Base-by-base conservation (phyloP, 306 rosid species). In the Nissolia schottii region DNA sequence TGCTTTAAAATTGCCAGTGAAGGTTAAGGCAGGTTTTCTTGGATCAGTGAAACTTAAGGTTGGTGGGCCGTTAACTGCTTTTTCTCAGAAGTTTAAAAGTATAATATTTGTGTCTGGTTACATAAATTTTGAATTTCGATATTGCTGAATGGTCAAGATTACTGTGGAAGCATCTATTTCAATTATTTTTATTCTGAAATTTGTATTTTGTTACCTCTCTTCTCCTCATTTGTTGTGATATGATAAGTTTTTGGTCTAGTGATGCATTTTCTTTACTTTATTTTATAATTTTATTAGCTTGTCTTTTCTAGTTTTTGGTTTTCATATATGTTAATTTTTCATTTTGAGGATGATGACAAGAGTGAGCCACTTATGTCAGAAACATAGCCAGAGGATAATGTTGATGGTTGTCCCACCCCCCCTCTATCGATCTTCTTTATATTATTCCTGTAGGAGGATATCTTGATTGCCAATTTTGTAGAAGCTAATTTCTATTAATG, bases 21-120 rank as follows among this genome's bases (percentile, higher is more conserved):
- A 91, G 89, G 99, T 94, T 75, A 94, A 91, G 77, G 99, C 97
- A 7, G 99, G 99, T 68, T 94, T 94, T 85, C 96, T 94, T 58
- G 99, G 99, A 74, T 94, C 97, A 12, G 97, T 94, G 81, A 94
- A 94, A 85, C 92, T 94, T 61, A 88, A 94, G 97, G 99, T 94
- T 73, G 64, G 91, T 78, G 64, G 66, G 27, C 28, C 51, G 66
- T 64, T 4, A 49, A 37, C 40, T 50, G 2, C 18, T 45, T 71
- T 67, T 48, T 48, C 23, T 64, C 48, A 56, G 23, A 76, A 70
- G 37, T 23, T 58, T 49, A 37, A 22, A 68, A 57, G 62, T 51
- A 18, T 53, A 34, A 54, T 45, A 45, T 60, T 81, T 73, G 60
- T 54, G 34, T 35, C 64, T 49, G 67, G 61, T 63, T 65, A 15